phyloP scores from a whole-genome alignment of 2,329 filamentous ascomycete species.

The Neonectria ditissima region DNA sequence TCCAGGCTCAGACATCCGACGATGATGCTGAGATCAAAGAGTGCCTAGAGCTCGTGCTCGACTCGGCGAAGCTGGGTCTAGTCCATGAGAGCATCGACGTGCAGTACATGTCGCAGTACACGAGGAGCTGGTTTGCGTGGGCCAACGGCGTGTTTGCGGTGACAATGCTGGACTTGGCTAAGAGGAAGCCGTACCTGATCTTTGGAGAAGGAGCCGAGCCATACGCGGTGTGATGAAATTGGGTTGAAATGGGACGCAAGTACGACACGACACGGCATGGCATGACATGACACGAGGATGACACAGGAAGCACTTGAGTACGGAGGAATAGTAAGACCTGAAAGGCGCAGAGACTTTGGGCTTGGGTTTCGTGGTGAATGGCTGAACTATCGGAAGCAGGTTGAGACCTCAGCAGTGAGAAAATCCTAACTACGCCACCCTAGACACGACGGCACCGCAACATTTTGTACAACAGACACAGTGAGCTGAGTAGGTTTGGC shows the following conservation, averaged over 20 bases:
- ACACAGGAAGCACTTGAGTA: neutral
- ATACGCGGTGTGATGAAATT: conserved; percentile 61
- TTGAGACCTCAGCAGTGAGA: neutral
- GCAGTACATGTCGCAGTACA: conserved; percentile 74
- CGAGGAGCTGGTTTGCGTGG: conserved; percentile 96
- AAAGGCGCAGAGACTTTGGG: neutral
- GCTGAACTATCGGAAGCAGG: neutral
- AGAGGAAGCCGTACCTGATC: conserved; percentile 87
- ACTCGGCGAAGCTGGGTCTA: conserved; percentile 80
- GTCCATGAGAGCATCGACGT: conserved; percentile 95
- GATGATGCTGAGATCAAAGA: conserved; percentile 84
- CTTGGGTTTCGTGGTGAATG: neutral
- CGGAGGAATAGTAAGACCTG: neutral
- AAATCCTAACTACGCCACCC: no score
- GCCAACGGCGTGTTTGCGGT: conserved; percentile 96
- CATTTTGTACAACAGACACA: neutral
- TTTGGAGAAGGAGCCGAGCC: conserved; percentile 74
- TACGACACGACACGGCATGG: neutral
- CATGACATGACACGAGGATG: neutral
- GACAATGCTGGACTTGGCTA: conserved; percentile 89
- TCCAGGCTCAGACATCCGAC: conserved; percentile 90
- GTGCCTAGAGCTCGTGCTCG: conserved; percentile 79
- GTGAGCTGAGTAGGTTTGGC: neutral
- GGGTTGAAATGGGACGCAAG: neutral
- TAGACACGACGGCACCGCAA: neutral